Conservation (phyloP, 2,329 filamentous ascomycete genomes). For the Aspergillus calidoustus region DNA sequence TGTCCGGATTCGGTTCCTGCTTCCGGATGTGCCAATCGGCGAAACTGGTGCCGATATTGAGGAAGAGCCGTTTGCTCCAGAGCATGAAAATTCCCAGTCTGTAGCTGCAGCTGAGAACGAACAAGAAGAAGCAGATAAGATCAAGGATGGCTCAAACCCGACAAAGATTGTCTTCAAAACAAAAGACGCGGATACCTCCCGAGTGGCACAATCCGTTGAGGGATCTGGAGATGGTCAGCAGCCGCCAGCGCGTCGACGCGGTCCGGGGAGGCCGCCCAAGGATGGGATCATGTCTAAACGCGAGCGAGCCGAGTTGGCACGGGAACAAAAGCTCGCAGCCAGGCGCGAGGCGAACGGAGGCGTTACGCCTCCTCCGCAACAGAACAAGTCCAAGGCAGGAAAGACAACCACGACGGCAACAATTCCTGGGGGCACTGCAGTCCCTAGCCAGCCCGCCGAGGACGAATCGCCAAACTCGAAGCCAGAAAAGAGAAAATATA, state of each 20-base stretch:
- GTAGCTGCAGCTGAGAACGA: constrained; percentile 47
- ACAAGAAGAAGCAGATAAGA: constrained; percentile 38
- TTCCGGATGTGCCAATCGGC: constrained; percentile 56
- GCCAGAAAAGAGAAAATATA: constrained; percentile 54
- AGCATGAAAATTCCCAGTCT: constrained; percentile 35
- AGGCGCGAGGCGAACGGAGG: constrained; percentile 54
- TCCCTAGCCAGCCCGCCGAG: constrained; percentile 37
- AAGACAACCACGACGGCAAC: constrained; percentile 31
- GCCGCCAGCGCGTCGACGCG: constrained; percentile 50
- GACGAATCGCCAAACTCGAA: constrained; percentile 45
- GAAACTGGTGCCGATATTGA: constrained; percentile 54
- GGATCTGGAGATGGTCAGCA: constrained; percentile 42
- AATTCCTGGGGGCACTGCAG: constrained; percentile 1
- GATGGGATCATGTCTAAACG: constrained; percentile 71
- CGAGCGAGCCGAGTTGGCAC: constrained; percentile 59
- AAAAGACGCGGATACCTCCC: constrained; percentile 33
- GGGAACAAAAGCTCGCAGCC: constrained; percentile 56
- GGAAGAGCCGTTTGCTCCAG: constrained; percentile 45
- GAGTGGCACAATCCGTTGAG: constrained; percentile 38
- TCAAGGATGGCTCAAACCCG: constrained; percentile 33
- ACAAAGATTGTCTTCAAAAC: constrained; percentile 36
- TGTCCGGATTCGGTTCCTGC: constrained; percentile 60
- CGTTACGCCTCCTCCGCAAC: constrained; percentile 46
- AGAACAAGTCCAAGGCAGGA: constrained; percentile 34
- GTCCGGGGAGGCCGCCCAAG: constrained; percentile 68